Conservation (phyloP, 371 early-diverging fungal species). For the Syncephalastrum racemosum region DNA sequence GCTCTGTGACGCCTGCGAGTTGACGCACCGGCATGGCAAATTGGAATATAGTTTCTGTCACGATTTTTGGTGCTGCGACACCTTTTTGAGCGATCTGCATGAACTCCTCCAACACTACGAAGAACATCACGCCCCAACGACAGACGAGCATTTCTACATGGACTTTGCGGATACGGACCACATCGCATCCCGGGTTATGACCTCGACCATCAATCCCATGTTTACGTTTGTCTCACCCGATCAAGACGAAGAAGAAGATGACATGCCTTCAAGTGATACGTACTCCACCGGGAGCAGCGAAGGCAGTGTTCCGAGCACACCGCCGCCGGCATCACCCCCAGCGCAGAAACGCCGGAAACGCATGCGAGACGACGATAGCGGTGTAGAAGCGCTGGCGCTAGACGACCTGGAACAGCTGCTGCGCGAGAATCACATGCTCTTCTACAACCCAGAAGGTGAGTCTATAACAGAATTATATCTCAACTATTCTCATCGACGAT, state of each 20-base stretch:
- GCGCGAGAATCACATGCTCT: background rate
- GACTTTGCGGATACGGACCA: too few species aligned
- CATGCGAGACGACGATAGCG: too few species aligned
- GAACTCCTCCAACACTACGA: constrained; percentile 92
- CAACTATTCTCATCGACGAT: constrained; percentile 60
- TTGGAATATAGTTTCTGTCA: constrained; percentile 87
- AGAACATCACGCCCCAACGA: constrained; percentile 79
- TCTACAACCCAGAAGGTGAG: constrained; percentile 81
- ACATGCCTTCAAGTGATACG: background rate
- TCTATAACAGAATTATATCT: constrained; percentile 96
- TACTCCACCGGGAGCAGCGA: too few species aligned
- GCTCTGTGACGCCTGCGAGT: constrained; percentile 1
- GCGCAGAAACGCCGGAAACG: too few species aligned
- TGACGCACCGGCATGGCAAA: constrained; percentile 49
- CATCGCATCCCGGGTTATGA: too few species aligned
- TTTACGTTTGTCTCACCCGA: too few species aligned
- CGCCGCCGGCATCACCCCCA: too few species aligned
- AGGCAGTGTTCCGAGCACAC: too few species aligned
- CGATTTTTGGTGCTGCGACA: constrained; percentile 90
- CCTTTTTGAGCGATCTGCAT: constrained; percentile 76
- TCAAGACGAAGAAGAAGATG: constrained; percentile 15
- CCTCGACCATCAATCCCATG: too few species aligned
- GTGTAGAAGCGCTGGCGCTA: background rate
- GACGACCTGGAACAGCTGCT: background rate
- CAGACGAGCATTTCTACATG: constrained; percentile 20